These are phyloP conservation scores for Amoebophrya sp. DNA, from an alignment of 169 alveolate genomes.

Conservation along the genomic window DNA sequence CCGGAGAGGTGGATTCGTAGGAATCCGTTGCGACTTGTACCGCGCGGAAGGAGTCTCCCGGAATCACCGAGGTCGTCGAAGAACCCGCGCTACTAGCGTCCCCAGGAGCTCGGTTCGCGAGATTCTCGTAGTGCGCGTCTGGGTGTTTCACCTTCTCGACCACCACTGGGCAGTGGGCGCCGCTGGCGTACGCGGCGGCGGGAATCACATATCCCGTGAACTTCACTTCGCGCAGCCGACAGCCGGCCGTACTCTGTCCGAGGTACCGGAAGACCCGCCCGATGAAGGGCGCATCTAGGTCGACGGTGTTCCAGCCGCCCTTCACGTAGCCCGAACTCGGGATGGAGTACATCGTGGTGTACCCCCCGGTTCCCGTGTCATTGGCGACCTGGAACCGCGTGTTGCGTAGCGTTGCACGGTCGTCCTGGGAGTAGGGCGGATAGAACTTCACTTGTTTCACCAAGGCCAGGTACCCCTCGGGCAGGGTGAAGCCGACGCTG, in stretches of 20 bases:
- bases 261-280: background rate
- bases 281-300: background rate
- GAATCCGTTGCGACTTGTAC: background rate
- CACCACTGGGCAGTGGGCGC: background rate
- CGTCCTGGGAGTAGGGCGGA: background rate
- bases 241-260: background rate
- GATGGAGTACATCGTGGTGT: background rate
- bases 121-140: background rate
- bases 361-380: background rate
- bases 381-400: background rate
- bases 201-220: background rate
- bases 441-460: background rate
- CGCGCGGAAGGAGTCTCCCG: background rate
- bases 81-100: too few relatives aligned
- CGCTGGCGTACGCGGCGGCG: background rate
- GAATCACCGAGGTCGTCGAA: background rate
- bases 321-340: background rate
- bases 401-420: background rate
- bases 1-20: background rate
- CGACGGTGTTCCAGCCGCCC: background rate
- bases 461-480: background rate
- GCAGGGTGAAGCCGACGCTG: background rate
- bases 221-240: background rate
- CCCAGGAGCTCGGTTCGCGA: too few relatives aligned
- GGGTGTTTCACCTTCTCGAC: background rate